phyloP scores from a whole-genome alignment of 169 alveolate species.

The Sarcocystis neurona region DNA sequence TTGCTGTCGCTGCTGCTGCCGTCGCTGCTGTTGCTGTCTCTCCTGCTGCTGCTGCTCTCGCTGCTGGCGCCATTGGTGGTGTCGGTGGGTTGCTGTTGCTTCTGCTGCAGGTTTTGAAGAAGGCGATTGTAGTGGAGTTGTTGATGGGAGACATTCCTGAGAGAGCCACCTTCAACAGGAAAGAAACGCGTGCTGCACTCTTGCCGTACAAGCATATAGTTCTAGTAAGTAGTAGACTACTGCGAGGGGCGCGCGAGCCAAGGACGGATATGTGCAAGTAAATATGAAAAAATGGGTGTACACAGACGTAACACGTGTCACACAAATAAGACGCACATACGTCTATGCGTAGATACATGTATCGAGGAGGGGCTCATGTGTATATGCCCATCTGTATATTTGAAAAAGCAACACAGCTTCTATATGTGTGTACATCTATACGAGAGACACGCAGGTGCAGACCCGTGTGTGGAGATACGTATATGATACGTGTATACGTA shows the following conservation, averaged over 20 bases:
- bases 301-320: too few relatives aligned
- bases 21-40: not conserved
- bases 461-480: too few relatives aligned
- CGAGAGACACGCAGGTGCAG: too few relatives aligned
- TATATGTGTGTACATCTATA: too few relatives aligned
- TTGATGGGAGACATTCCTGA: slow-evolving; percentile 97
- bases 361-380: too few relatives aligned
- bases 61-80: not conserved
- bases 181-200: slow-evolving; percentile 82
- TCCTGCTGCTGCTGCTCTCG: not conserved
- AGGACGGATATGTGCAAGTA: not conserved
- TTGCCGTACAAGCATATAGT: slow-evolving; percentile 91
- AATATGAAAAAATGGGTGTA: not conserved
- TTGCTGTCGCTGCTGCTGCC: not conserved
- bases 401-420: too few relatives aligned
- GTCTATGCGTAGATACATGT: too few relatives aligned
- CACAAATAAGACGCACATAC: too few relatives aligned
- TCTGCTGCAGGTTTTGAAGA: slow-evolving; percentile 82
- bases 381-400: too few relatives aligned
- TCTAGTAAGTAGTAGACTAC: slow-evolving; percentile 30
- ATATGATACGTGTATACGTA: too few relatives aligned
- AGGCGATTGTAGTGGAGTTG: slow-evolving; percentile 90
- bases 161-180: slow-evolving; percentile 86
- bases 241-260: slow-evolving; percentile 20
- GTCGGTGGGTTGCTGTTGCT: not conserved